phyloP scores from a whole-genome alignment of 2,329 filamentous ascomycete genomes.

The Paraphaeosphaeria minitans region DNA sequence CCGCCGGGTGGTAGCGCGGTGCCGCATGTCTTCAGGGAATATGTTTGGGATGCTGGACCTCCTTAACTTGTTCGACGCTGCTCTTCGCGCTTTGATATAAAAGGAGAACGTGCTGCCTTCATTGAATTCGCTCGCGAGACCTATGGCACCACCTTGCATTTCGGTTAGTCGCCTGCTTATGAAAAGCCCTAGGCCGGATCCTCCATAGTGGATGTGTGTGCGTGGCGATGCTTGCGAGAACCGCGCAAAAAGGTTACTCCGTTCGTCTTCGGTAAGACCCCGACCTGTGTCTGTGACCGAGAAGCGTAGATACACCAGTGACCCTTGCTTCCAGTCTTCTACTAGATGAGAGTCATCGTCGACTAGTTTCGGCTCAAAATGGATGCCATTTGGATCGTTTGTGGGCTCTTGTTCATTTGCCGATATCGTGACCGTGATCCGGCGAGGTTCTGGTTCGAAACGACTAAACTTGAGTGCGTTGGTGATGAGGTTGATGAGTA shows the following conservation, averaged over 20 bases:
- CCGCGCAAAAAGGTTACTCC: constrained; percentile 38
- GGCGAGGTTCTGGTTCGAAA: constrained; percentile 34
- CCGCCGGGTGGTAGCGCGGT: constrained; percentile 6
- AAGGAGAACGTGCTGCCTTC: constrained; percentile 41
- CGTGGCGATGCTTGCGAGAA: constrained; percentile 41
- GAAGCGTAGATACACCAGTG: constrained; percentile 44
- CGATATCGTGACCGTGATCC: constrained; percentile 46
- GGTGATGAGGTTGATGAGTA: constrained; percentile 45
- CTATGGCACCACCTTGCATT: constrained; percentile 40
- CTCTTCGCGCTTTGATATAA: constrained; percentile 34
- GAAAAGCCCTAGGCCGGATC: constrained; percentile 41
- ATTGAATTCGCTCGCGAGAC: constrained; percentile 28
- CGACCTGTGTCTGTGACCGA: constrained; percentile 48
- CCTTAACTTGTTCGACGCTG: neutral
- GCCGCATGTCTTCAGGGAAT: constrained; percentile 17
- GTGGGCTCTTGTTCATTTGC: constrained; percentile 38
- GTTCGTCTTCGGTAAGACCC: constrained; percentile 46
- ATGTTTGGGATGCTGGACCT: constrained; percentile 3
- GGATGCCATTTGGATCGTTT: constrained; percentile 38
- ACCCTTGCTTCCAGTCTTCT: constrained; percentile 44
- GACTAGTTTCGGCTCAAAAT: constrained; percentile 25
- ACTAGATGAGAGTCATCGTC: constrained; percentile 15
- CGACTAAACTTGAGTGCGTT: constrained; percentile 54
- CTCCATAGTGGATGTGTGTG: constrained; percentile 48
- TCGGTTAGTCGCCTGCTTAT: constrained; percentile 37